Percentiles rank a stretch among this genome's conserved stretches.
These are phyloP conservation scores for Eutypella sp. DNA, from an alignment of 2,329 filamentous ascomycete species.

Conservation along the genomic window DNA sequence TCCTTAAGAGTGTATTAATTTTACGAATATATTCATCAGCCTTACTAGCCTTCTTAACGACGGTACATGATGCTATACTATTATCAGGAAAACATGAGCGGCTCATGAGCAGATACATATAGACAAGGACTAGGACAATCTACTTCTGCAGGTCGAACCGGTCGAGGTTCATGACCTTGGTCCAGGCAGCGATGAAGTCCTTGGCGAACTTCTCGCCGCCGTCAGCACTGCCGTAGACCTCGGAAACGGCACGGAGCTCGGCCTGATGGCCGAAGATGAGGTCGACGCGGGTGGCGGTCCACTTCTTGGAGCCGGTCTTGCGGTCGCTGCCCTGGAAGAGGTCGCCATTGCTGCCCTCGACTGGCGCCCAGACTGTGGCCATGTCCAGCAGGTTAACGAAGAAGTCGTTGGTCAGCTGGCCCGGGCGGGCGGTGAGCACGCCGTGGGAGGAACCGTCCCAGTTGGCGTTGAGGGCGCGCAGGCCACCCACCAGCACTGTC, in stretches of 20 bases:
- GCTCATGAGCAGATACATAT: too few species aligned
- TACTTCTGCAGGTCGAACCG: slow-evolving; percentile 53
- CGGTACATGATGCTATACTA: not conserved
- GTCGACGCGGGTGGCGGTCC: slow-evolving; percentile 64
- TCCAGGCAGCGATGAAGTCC: slow-evolving; percentile 68
- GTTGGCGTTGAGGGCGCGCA: slow-evolving; percentile 66
- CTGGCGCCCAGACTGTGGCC: slow-evolving; percentile 58
- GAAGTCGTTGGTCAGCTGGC: slow-evolving; percentile 72
- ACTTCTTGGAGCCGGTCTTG: slow-evolving; percentile 61
- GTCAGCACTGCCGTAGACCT: slow-evolving; percentile 62
- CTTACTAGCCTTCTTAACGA: too few species aligned
- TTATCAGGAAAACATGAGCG: too few species aligned
- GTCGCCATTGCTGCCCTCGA: slow-evolving; percentile 44
- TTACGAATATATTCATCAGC: not conserved
- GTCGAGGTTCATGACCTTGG: slow-evolving; percentile 71
- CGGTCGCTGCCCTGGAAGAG: slow-evolving; percentile 60
- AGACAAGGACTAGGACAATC: too few species aligned
- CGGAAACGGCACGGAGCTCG: slow-evolving; percentile 65
- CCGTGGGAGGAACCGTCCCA: slow-evolving; percentile 64
- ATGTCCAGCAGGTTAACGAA: slow-evolving; percentile 74
- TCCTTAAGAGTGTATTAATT: not conserved
- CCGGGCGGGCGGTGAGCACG: slow-evolving; percentile 63
- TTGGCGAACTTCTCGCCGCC: slow-evolving; percentile 59
- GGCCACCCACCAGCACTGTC: slow-evolving; percentile 65
- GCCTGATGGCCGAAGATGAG: slow-evolving; percentile 70